phyloP scores from a whole-genome alignment of 805 yeast genomes.

The Cyberlindnera nakhonratchasimensis region DNA sequence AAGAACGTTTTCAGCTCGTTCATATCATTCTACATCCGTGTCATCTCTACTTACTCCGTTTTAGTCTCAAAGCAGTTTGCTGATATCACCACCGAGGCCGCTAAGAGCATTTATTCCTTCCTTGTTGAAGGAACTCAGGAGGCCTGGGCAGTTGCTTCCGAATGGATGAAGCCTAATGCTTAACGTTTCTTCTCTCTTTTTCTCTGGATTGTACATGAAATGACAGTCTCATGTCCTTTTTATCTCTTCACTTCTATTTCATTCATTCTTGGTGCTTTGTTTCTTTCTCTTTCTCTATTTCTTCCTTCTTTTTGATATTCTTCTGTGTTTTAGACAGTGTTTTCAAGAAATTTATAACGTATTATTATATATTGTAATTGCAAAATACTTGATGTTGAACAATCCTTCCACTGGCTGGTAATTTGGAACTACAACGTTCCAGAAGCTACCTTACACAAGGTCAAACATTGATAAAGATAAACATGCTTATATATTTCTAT shows the following conservation, averaged over 20 bases:
- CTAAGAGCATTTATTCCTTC: neutral
- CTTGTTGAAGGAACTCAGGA: conserved; percentile 6
- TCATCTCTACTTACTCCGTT: conserved; percentile 8
- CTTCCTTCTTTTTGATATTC: neutral
- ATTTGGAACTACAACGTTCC: too few species aligned
- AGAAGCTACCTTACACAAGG: too few species aligned
- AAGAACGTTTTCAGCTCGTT: conserved; percentile 3
- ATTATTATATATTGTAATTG: neutral
- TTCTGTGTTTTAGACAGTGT: neutral
- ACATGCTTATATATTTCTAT: too few species aligned
- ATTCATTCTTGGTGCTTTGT: neutral
- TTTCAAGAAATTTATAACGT: neutral
- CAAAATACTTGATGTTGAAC: neutral
- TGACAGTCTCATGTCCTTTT: neutral
- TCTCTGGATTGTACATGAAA: neutral
- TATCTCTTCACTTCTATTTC: neutral
- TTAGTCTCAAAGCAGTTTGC: conserved; percentile 22
- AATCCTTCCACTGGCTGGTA: too few species aligned
- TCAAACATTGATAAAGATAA: too few species aligned
- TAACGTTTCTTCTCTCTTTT: neutral
- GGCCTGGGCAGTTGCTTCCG: conserved; percentile 2
- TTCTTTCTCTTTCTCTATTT: neutral
- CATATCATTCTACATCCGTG: neutral
- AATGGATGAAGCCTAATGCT: conserved; percentile 4
- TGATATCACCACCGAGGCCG: neutral